Conservation (phyloP, 495 filamentous ascomycete genomes). For the Apodospora peruviana region DNA sequence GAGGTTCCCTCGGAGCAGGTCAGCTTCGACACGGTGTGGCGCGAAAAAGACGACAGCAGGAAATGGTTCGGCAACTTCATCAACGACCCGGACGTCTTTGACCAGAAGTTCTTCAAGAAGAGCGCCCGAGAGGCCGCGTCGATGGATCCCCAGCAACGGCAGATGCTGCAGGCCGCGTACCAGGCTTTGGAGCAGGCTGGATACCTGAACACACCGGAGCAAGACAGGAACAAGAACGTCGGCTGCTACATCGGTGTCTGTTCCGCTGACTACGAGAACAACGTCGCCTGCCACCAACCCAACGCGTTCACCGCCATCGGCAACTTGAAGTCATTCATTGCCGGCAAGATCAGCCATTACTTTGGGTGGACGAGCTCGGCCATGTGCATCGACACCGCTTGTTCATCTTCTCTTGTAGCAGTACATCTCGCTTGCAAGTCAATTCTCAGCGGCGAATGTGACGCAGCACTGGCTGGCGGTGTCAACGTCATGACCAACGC, state of each 20-base stretch:
- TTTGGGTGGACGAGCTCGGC: slow-evolving; percentile 39
- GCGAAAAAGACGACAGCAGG: slow-evolving; percentile 38
- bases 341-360: slow-evolving; percentile 45
- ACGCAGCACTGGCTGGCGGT: slow-evolving; percentile 33
- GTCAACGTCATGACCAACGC: slow-evolving; percentile 39
- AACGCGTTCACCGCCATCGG: slow-evolving; percentile 24
- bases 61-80: slow-evolving; percentile 23
- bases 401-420: slow-evolving; percentile 47
- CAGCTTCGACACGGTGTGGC: slow-evolving; percentile 26
- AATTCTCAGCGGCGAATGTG: slow-evolving; percentile 35
- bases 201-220: slow-evolving; percentile 31
- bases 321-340: slow-evolving; percentile 23
- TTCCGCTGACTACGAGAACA: slow-evolving; percentile 23
- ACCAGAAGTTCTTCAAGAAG: slow-evolving; percentile 51
- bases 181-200: slow-evolving; percentile 68
- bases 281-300: slow-evolving; percentile 37
- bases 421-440: slow-evolving; percentile 46
- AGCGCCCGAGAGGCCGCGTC: slow-evolving; percentile 51
- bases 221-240: slow-evolving; percentile 8
- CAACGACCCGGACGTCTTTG: slow-evolving; percentile 43
- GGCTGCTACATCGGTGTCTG: slow-evolving; percentile 21
- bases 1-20: slow-evolving; percentile 33
- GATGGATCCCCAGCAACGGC: slow-evolving; percentile 68
- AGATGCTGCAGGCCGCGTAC: slow-evolving; percentile 69
- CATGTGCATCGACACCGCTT: slow-evolving; percentile 46